Conservation (phyloP, 1,284 basidiomycete species). For the Peniophora sp. region DNA sequence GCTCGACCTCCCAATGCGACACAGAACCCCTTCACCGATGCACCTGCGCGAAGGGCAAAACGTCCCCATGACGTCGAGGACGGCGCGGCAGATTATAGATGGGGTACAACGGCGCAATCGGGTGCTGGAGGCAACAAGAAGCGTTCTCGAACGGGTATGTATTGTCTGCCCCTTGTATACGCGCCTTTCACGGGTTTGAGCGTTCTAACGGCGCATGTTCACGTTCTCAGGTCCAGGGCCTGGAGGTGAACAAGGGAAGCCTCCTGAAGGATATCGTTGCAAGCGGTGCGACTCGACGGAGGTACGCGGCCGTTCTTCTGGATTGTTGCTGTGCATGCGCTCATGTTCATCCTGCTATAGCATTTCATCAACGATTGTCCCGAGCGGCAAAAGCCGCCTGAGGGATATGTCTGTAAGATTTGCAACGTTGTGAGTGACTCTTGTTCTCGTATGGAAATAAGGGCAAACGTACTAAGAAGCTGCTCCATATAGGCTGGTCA, state of each 20-base stretch:
- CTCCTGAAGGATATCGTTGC: constrained; percentile 69
- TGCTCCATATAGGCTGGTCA: constrained; percentile 56
- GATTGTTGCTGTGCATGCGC: not conserved
- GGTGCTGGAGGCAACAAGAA: constrained; percentile 23
- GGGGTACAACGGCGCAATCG: constrained; percentile 39
- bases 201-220: not conserved
- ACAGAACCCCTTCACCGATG: constrained; percentile 61
- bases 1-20: constrained; percentile 61
- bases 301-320: constrained; percentile 27
- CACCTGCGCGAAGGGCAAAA: constrained; percentile 33
- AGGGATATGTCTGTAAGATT: constrained; percentile 80
- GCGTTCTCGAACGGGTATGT: constrained; percentile 41
- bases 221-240: constrained; percentile 1
- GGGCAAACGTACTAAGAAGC: not conserved
- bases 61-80: constrained; percentile 46
- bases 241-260: constrained; percentile 42
- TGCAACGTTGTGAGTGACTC: constrained; percentile 48
- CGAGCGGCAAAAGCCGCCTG: constrained; percentile 65
- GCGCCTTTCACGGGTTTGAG: not conserved
- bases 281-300: constrained; percentile 69
- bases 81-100: constrained; percentile 45
- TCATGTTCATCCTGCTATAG: constrained; percentile 25
- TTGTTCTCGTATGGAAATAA: not conserved
- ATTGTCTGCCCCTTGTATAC: not conserved
- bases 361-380: constrained; percentile 75